Base-by-base conservation (phyloP, 2,329 filamentous ascomycete genomes). In the Dryadomyces quercus-mongolicae region DNA sequence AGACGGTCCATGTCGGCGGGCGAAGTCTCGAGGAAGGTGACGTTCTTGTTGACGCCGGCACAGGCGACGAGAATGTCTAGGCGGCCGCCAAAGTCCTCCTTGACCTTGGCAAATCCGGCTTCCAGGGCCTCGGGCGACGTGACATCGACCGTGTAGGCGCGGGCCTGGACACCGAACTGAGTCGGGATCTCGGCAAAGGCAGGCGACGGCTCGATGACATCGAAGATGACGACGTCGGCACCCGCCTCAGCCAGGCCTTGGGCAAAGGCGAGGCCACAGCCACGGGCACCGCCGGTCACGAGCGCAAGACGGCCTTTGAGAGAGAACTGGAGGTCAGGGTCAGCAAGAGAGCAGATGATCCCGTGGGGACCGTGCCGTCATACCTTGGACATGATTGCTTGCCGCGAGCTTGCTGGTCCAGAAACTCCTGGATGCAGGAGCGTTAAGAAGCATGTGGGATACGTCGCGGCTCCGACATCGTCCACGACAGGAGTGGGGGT, bases 221-320 rank as follows among this genome's bases (percentile, higher is more conserved):
- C 56, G 34, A 57, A 59, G 1, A 59, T 44, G 40, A 52, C 57
- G 9, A 60, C 50, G 46, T 59, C 55, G 16, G 58, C 87, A 20
- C 87, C 86, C 22, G 86, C 86, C 67, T 91, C 85, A 13, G 88
- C 72, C 15, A 91, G 69, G 1, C 82, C 85, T 62, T 91, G 85
- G 1, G 85, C 80, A 61, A 90, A 79, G 6, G 83, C 80, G 20
- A 92, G 69, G n/a, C 86, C 86, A 10, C 91, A 74, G 0, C 87
- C 87, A 56, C 82, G 76, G 2, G 80, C 86, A 54, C 79, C 86
- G 18, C 86, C 86, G 1, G 85, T 86, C 3, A 90, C 82, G 34
- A 86, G 66, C 49, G 88, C 78, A 1, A 86, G 76, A 62, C 82
- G 57, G n/a, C 58, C 58, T 36, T 53, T 51, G 25, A 58, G 52